Evolutionary conservation across 345 rosid species (phyloP).

Genomic region (Pugionium dolabratum): DNA sequence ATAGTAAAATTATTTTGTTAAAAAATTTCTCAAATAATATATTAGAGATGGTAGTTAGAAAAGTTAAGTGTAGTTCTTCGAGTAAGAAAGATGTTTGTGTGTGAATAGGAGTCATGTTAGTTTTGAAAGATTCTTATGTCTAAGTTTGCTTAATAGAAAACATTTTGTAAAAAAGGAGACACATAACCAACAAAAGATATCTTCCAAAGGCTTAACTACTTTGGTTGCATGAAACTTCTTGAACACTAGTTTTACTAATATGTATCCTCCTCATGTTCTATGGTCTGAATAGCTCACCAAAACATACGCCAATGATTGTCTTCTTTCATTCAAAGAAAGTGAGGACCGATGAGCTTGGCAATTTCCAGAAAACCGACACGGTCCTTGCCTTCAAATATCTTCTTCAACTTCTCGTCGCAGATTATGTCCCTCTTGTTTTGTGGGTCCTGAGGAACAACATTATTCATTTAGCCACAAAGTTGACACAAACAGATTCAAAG

Average conservation of each 20-base stretch:
- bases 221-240: conserved; percentile 28
- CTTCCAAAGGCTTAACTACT: conserved; percentile 28
- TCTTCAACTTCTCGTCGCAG: conserved; percentile 98
- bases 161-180: not conserved
- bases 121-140: too few species aligned
- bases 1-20: too few species aligned
- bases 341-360: conserved; percentile 87
- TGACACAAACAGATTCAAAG: not conserved
- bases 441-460: conserved; percentile 60
- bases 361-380: conserved; percentile 85
- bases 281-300: conserved; percentile 22
- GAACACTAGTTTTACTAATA: conserved; percentile 28
- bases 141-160: too few species aligned
- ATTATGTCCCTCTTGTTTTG: conserved; percentile 71
- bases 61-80: too few species aligned
- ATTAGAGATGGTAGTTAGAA: too few species aligned
- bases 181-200: conserved; percentile 27
- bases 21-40: too few species aligned
- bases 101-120: too few species aligned
- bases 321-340: conserved; percentile 56
- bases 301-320: conserved; percentile 26
- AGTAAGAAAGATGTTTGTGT: too few species aligned
- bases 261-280: conserved; percentile 20
- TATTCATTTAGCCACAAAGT: conserved; percentile 9
- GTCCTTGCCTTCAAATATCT: conserved; percentile 75